Conservation (phyloP, 768 basidiomycete genomes). For the Suillus weaverae region DNA sequence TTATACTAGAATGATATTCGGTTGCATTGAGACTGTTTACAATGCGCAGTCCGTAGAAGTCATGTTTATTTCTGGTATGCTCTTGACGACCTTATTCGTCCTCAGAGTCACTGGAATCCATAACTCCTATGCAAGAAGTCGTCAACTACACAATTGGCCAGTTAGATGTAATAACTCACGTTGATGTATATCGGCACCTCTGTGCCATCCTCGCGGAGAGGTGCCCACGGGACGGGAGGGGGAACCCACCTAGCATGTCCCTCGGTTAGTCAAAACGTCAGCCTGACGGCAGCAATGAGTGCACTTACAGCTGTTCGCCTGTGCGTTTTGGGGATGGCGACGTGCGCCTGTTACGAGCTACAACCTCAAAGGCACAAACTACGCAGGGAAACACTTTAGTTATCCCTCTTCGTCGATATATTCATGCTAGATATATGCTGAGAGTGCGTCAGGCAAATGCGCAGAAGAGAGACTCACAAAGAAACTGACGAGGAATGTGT, state of each 20-base stretch:
- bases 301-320: neutral
- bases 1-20: neutral
- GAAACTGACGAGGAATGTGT: too few relatives aligned
- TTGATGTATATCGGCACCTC: neutral
- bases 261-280: neutral
- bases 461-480: too few relatives aligned
- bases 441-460: too few relatives aligned
- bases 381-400: too few relatives aligned
- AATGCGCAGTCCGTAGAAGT: too few relatives aligned
- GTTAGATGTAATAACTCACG: neutral
- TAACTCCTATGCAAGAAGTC: neutral
- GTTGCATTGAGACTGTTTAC: neutral
- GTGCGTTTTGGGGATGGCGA: slow-evolving; percentile 2
- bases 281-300: neutral
- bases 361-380: too few relatives aligned
- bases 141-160: neutral
- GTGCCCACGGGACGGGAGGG: neutral
- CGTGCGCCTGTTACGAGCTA: neutral
- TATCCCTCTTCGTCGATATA: too few relatives aligned
- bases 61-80: too few relatives aligned
- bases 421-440: too few relatives aligned
- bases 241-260: neutral
- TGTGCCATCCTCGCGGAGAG: neutral
- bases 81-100: neutral
- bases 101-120: neutral